Conservation (phyloP, 805 yeast genomes). For the Pichia manshurica region DNA sequence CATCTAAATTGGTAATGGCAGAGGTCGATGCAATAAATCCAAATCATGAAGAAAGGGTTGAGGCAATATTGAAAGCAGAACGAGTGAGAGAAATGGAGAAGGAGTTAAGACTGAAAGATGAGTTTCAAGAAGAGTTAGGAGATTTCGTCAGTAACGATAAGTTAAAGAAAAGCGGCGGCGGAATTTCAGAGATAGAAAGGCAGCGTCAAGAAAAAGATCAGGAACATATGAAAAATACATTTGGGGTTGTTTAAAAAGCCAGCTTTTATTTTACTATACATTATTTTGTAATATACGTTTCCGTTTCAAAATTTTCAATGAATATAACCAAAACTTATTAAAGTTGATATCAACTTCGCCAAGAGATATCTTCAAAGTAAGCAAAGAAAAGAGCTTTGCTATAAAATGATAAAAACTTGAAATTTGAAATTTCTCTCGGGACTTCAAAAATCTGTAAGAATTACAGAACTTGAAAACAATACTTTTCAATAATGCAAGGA, state of each 20-base stretch:
- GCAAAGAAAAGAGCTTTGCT: neutral
- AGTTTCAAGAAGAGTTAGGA: slow-evolving; percentile 80
- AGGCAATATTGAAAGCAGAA: slow-evolving; percentile 87
- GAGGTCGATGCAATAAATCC: slow-evolving; percentile 80
- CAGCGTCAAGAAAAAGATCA: slow-evolving; percentile 61
- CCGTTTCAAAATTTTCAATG: slow-evolving; percentile 1
- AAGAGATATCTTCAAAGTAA: neutral
- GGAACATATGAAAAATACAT: slow-evolving; percentile 55
- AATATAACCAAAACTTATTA: neutral
- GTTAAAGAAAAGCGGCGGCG: slow-evolving; percentile 74
- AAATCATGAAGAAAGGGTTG: slow-evolving; percentile 76
- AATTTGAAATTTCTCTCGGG: slow-evolving; percentile 9
- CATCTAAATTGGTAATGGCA: slow-evolving; percentile 70
- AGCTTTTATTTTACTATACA: neutral
- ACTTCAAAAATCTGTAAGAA: slow-evolving; percentile 15
- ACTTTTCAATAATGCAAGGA: slow-evolving; percentile 14
- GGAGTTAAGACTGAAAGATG: slow-evolving; percentile 48
- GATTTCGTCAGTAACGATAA: slow-evolving; percentile 75
- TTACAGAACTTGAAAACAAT: slow-evolving; percentile 17
- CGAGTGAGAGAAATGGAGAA: slow-evolving; percentile 67
- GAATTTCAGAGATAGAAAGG: slow-evolving; percentile 80
- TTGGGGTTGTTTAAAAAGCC: slow-evolving; percentile 22
- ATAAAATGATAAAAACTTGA: slow-evolving; percentile 9
- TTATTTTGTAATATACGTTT: slow-evolving; percentile 6
- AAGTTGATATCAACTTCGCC: neutral